phyloP scores from a whole-genome alignment of 352 stramenopile species.

The Bremia lactucae region DNA sequence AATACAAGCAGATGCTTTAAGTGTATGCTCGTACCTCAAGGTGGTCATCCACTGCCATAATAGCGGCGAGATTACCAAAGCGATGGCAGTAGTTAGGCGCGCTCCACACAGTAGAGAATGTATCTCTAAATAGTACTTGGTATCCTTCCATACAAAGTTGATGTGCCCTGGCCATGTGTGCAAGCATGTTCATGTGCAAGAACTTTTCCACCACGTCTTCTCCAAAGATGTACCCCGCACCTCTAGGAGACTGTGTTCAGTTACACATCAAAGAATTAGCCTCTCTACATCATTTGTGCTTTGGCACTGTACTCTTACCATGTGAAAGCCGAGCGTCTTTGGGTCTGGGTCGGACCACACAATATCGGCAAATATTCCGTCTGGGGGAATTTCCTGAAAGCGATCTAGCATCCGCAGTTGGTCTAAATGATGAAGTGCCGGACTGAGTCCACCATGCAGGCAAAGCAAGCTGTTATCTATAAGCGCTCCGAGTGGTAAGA shows the following conservation, averaged over 20 bases:
- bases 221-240: conserved; percentile 82
- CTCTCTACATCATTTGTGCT: conserved; percentile 19
- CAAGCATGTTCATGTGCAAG: conserved; percentile 68
- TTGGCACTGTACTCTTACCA: conserved; percentile 23
- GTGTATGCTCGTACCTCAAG: conserved; percentile 41
- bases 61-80: conserved; percentile 60
- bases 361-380: conserved; percentile 73
- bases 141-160: conserved; percentile 83
- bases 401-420: conserved; percentile 86
- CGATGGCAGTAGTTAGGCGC: conserved; percentile 85
- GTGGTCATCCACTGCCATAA: conserved; percentile 61
- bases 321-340: conserved; percentile 79
- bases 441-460: conserved; percentile 56
- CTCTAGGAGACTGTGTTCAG: conserved; percentile 41
- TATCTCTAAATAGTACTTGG: conserved; percentile 65
- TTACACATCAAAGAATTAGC: conserved; percentile 3
- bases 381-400: conserved; percentile 70
- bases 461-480: conserved; percentile 55
- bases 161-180: conserved; percentile 71
- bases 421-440: conserved; percentile 79
- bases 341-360: conserved; percentile 77
- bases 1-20: neutral
- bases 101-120: conserved; percentile 76
- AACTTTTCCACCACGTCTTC: conserved; percentile 81
- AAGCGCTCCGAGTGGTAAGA: conserved; percentile 70